Evolutionary conservation across 2,329 filamentous ascomycete species (phyloP).

Genomic region (Mycogone perniciosa): DNA sequence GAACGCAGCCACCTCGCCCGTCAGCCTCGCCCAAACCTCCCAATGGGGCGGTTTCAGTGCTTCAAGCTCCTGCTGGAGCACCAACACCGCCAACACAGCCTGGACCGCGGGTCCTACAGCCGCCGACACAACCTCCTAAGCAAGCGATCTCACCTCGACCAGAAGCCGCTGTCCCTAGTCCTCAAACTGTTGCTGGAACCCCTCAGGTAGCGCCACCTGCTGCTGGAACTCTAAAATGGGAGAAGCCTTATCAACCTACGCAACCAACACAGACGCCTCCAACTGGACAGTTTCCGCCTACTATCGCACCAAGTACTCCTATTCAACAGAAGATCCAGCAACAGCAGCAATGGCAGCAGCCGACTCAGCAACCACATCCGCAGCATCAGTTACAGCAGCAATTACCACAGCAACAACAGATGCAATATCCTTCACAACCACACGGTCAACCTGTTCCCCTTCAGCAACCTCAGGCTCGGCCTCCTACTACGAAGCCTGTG

Average conservation of each 20-base stretch:
- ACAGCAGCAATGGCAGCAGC: constrained; percentile 14
- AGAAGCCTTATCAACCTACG: constrained; percentile 35
- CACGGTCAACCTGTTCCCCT: constrained; percentile 15
- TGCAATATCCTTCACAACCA: constrained; percentile 17
- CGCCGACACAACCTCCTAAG: constrained; percentile 25
- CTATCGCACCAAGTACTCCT: constrained; percentile 18
- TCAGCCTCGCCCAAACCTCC: constrained; percentile 26
- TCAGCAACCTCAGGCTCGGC: constrained; percentile 19
- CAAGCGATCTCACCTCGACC: constrained; percentile 29
- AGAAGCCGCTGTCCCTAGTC: constrained; percentile 22
- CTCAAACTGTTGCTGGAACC: constrained; percentile 20
- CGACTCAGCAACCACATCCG: constrained; percentile 13
- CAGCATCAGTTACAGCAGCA: constrained; percentile 17
- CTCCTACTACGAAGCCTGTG: constrained; percentile 23
- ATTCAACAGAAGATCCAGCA: constrained; percentile 18
- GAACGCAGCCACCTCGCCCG: constrained; percentile 24
- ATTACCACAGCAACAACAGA: constrained; percentile 16
- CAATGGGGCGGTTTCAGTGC: constrained; percentile 25
- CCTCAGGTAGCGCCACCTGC: constrained; percentile 19
- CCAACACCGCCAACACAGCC: constrained; percentile 23
- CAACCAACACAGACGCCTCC: constrained; percentile 20
- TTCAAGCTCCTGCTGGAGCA: constrained; percentile 32
- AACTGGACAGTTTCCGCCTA: constrained; percentile 21
- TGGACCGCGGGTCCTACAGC: constrained; percentile 26
- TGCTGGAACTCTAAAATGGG: constrained; percentile 32